Conservation (phyloP, 345 rosid species). For the Alliaria petiolata region DNA sequence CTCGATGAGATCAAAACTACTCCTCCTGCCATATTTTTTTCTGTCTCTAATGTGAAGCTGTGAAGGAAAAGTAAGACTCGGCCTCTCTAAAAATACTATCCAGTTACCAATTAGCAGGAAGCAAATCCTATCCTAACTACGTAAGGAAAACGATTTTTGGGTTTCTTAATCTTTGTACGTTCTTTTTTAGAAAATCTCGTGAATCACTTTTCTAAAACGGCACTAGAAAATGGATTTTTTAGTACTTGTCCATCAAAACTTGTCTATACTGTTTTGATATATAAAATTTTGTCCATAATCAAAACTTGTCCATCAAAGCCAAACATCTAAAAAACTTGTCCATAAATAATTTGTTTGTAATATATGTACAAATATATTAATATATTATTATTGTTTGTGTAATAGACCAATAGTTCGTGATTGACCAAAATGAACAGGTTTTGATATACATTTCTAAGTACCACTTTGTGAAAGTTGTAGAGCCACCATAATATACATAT, state of each 20-base stretch:
- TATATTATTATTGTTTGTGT: too few relatives aligned
- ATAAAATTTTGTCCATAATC: not conserved
- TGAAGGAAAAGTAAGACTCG: not conserved
- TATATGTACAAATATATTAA: too few relatives aligned
- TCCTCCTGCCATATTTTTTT: not conserved
- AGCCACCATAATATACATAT: too few relatives aligned
- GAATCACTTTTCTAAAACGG: not conserved
- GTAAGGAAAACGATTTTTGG: not conserved
- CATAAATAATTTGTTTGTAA: too few relatives aligned
- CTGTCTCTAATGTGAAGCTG: not conserved
- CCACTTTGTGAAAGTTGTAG: too few relatives aligned
- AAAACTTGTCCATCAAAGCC: too few relatives aligned
- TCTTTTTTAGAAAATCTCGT: not conserved
- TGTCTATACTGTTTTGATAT: too few relatives aligned
- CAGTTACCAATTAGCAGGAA: not conserved
- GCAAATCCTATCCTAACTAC: not conserved
- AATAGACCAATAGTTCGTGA: too few relatives aligned
- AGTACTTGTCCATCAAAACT: too few relatives aligned
- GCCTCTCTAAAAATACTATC: not conserved
- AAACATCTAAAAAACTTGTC: too few relatives aligned
- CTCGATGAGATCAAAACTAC: constrained; percentile 7
- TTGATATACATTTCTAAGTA: too few relatives aligned
- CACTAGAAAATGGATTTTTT: not conserved
- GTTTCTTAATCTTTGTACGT: not conserved
- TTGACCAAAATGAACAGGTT: too few relatives aligned